Evolutionary conservation across 1,284 basidiomycete species (phyloP).

Genomic region (Leccinum huronense): DNA sequence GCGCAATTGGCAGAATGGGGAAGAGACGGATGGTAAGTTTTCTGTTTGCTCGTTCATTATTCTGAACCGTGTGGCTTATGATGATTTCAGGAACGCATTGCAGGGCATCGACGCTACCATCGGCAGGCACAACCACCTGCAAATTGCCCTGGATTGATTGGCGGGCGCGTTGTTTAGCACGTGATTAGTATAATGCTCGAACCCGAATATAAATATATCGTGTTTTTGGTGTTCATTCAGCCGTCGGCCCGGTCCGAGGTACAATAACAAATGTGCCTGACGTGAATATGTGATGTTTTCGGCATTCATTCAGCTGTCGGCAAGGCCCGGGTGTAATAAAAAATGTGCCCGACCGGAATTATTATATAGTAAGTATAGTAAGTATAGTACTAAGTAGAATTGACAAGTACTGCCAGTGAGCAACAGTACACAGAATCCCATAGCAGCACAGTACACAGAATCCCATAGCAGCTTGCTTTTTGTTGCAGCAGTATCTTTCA

Average conservation of each 20-base stretch:
- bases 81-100: background rate
- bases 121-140: background rate
- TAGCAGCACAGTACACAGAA: background rate
- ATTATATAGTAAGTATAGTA: too few species aligned
- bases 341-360: too few species aligned
- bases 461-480: background rate
- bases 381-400: too few species aligned
- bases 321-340: too few species aligned
- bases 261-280: too few species aligned
- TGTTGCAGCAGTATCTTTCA: background rate
- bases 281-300: too few species aligned
- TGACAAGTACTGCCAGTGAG: background rate
- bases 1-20: background rate
- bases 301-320: too few species aligned
- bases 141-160: background rate
- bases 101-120: background rate
- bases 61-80: background rate
- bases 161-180: background rate
- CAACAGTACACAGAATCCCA: background rate
- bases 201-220: background rate
- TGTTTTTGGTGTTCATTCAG: background rate
- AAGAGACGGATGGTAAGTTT: background rate
- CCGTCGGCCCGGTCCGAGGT: too few species aligned
- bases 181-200: too few species aligned
- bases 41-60: background rate